Base-by-base conservation (phyloP, 768 basidiomycete species). In the Rhodotorula taiwanensis region DNA sequence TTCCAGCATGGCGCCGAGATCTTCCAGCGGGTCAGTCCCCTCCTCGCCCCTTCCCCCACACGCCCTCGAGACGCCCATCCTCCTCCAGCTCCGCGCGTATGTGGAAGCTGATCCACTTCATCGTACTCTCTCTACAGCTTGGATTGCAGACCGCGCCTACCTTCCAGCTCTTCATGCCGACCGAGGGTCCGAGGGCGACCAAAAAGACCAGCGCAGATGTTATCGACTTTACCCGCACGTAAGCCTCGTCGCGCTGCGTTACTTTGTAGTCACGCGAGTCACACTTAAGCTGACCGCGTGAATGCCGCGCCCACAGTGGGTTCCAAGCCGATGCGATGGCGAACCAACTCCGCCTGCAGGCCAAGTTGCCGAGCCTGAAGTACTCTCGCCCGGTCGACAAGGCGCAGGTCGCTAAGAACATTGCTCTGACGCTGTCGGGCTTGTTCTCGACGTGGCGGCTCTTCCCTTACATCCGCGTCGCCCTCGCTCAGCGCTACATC, bases 71-170 rank as follows among this genome's bases (percentile, higher is more conserved):
- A n/a, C n/a, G n/a, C n/a, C n/a, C n/a, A 27, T 1, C 28, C 23
- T n/a, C 48, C 41, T 33, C 52, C 48, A 21, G 27, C n/a, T 45
- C 23, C 28, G 23, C 31, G 45, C 31, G 36, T 21, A 1, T 6
- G 44, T 1, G 52, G 28, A 52, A 28, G 30, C 55, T 57, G 36
- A 39, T 28, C 44, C 33, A 18, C 23, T 69, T n/a, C n/a, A n/a
- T 42, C 45, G 70, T 7, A 15, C 39, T 18, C 39, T 20, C 50
- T 51, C 9, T 43, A 25, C 75, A 95, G 90, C 82, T 95, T 53
- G 85, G 86, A 30, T 78, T 97, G 44, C 78, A 81, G 49, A 86
- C 88, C 47, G 94, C 95, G 4, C 93, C 94, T 0, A 82, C 89
- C 11, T 84, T 67, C 56, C 67, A 66, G 52, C 52, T 64, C 6